These are phyloP conservation scores for Beauveria brongniartii DNA, from an alignment of 2,329 filamentous ascomycete genomes.

Conservation along the genomic window DNA sequence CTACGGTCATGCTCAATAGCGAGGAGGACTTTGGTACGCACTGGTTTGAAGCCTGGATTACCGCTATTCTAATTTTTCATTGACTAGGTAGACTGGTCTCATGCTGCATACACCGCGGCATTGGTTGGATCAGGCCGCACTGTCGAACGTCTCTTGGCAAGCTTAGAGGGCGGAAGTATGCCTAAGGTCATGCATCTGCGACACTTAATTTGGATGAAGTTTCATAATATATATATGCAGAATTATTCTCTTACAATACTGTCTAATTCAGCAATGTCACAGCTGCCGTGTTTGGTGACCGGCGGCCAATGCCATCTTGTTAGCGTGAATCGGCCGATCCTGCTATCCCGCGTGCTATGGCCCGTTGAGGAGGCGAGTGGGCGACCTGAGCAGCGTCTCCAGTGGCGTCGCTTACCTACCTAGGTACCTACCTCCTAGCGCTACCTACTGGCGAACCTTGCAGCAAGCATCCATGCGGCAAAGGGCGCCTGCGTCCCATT, in stretches of 20 bases:
- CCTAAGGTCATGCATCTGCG: not conserved
- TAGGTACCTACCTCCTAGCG: not conserved
- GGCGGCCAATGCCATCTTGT: not conserved
- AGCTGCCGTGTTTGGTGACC: not conserved
- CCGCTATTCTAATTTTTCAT: not conserved
- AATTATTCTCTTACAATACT: too few relatives aligned
- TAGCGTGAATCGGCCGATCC: slow-evolving; percentile 6
- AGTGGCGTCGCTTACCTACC: slow-evolving; percentile 1
- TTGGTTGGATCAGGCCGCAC: not conserved
- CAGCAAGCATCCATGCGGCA: not conserved
- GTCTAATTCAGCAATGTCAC: not conserved
- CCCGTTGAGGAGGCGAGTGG: not conserved
- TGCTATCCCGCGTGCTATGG: not conserved
- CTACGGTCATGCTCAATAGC: slow-evolving; percentile 5
- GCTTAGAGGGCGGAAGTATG: not conserved
- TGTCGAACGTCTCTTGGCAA: not conserved
- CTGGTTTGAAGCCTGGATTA: not conserved
- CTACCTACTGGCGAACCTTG: not conserved
- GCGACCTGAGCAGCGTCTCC: not conserved
- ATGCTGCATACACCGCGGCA: not conserved
- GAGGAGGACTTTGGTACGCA: not conserved
- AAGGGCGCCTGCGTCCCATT: not conserved
- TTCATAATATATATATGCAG: too few relatives aligned
- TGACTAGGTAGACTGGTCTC: not conserved
- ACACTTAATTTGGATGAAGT: not conserved